A percentile compares a stretch with the other conserved stretches of the same genome.
Conservation (phyloP, 306 rosid genomes). For the Echinosophora koreensis region DNA sequence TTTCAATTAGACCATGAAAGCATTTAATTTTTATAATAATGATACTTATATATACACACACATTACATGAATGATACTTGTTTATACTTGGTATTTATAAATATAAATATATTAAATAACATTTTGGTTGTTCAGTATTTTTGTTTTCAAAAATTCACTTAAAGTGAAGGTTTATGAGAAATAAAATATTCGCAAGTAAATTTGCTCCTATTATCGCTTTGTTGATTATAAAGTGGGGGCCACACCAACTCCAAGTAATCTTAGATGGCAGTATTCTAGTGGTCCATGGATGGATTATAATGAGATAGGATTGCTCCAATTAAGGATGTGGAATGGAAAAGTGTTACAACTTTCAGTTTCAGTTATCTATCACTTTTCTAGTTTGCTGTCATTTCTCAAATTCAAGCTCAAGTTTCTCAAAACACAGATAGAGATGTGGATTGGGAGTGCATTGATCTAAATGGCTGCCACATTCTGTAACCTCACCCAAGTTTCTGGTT, state of each 20-base stretch:
- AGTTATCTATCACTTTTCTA: not conserved
- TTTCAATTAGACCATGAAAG: no score
- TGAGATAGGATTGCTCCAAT: conserved; percentile 34
- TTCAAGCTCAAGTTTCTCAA: not conserved
- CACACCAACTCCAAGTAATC: not conserved
- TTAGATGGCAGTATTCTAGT: conserved; percentile 49
- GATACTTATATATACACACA: no score
- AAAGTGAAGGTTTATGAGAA: not conserved
- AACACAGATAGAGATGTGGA: conserved; percentile 5
- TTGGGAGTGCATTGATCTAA: not conserved
- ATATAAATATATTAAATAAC: not conserved
- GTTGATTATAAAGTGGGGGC: not conserved
- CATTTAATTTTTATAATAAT: no score
- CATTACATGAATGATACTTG: not conserved
- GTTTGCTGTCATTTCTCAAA: not conserved
- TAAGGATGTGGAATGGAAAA: not conserved
- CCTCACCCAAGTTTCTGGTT: conserved; percentile 46
- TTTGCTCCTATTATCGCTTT: no score
- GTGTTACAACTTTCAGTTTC: conserved; percentile 26
- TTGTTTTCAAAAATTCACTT: not conserved
- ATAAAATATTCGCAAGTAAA: no score
- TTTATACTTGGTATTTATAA: no score
- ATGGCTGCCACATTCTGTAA: conserved; percentile 63
- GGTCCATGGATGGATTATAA: conserved; percentile 41
- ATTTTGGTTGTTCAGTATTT: not conserved